Evolutionary conservation across 805 yeast species (phyloP).

Genomic region (Nakazawaea holstii): DNA sequence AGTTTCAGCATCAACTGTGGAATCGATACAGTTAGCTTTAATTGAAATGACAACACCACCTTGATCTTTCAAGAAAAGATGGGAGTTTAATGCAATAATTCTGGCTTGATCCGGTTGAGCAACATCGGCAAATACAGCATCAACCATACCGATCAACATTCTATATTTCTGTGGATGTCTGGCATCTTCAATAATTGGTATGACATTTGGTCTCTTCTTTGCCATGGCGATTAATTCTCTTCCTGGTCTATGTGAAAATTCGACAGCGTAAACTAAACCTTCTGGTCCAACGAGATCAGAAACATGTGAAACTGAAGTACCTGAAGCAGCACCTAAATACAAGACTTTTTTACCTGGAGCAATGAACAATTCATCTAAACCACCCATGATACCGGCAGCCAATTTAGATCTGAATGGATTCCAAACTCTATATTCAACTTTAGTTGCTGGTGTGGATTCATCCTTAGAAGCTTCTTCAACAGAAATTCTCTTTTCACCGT

Average conservation of each 20-base stretch:
- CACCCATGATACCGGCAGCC: constrained; percentile 99
- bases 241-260: constrained; percentile 99
- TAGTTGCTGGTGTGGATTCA: constrained; percentile 85
- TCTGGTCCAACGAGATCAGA: constrained; percentile 98
- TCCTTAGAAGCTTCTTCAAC: constrained; percentile 90
- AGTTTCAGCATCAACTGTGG: constrained; percentile 98
- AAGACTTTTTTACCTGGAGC: constrained; percentile 98
- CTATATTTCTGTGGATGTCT: constrained; percentile 99
- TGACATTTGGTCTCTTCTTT: constrained; percentile 98
- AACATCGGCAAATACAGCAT: constrained; percentile 97
- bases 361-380: constrained; percentile 95
- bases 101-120: constrained; percentile 99
- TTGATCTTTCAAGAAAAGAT: constrained; percentile 94
- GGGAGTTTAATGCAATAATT: constrained; percentile 97
- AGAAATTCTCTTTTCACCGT: constrained; percentile 95
- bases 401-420: constrained; percentile 99
- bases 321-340: constrained; percentile 98
- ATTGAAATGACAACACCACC: constrained; percentile 99
- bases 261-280: constrained; percentile 98
- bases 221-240: constrained; percentile 99
- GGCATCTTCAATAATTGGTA: constrained; percentile 98
- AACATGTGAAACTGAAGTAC: constrained; percentile 98
- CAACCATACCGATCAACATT: constrained; percentile 99
- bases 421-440: constrained; percentile 99
- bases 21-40: constrained; percentile 99